Evolutionary conservation across 2,329 filamentous ascomycete genomes (phyloP), one percentile per base, ranked within the genome.

Genomic region (Truncatella angustata): DNA sequence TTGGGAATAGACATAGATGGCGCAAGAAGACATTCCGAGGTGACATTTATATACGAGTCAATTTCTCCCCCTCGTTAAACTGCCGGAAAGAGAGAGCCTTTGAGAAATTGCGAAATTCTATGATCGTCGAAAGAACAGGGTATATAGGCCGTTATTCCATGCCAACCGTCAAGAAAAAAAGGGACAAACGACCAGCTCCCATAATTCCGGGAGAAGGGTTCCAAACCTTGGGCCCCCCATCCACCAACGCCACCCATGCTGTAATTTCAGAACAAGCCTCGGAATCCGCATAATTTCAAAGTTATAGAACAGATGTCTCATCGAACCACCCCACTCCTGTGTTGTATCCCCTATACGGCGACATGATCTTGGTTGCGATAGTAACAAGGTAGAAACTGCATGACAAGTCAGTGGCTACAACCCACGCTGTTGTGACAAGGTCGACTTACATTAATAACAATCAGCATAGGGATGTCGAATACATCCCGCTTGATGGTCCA

Each of bases 401-500:
- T 14, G 26, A 24, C 16, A 10, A 4, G 30, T 49, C 23, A 26
- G 20, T 9, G 44, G 4, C 24, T 28, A 23, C 21, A 14, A 23
- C 10, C 10, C 37, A 20, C 26, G n/a, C 9, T 11, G 16, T 20
- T 23, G 9, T 16, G 28, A 7, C 2, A 12, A 43, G 11, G 18
- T 23, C 50, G 7, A 86, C 92, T 87, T 70, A 97, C 94, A 75
- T 97, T 97, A 77, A 97, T 93, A 65, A 97, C 90, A 70, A 97
- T 95, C 74, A 97, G 79, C 91, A 97, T 96, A 20, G 94, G 94
- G 70, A 97, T 96, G 73, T 97, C 93, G 74, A 97, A 97, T 36
- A 94, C 90, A 70, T 99, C 94, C 57, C 93, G 81, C 74, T 96
- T 96, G 56, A 97, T 92, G 57, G 90, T 93, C 92, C 93, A 97